These are phyloP conservation scores for Cryphonectria japonica DNA, from an alignment of 2,329 filamentous ascomycete genomes.

Conservation along the genomic window DNA sequence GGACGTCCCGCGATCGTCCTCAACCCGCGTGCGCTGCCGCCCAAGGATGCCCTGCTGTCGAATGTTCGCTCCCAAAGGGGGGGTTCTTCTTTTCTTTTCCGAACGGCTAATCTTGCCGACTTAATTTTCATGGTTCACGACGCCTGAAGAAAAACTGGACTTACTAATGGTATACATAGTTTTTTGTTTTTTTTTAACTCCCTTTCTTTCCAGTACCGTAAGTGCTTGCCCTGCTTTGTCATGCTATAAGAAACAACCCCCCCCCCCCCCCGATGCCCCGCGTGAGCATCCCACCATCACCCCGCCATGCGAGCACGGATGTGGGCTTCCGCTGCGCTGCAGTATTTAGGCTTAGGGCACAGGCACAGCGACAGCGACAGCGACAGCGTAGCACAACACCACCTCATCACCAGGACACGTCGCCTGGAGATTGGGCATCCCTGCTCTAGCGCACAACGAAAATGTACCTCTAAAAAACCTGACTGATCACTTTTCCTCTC, in stretches of 20 bases:
- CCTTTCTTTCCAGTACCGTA: no score
- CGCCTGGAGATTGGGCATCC: slow-evolving; percentile 14
- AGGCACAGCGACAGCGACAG: not conserved
- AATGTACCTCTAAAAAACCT: slow-evolving; percentile 3
- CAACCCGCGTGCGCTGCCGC: slow-evolving; percentile 19
- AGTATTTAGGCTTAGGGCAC: not conserved
- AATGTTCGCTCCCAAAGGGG: not conserved
- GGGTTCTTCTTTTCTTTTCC: not conserved
- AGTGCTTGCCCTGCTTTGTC: not conserved
- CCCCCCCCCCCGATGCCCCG: not conserved
- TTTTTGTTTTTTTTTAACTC: no score
- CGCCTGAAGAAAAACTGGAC: not conserved
- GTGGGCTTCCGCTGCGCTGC: slow-evolving; percentile 8
- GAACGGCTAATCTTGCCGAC: slow-evolving; percentile 28
- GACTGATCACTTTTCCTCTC: not conserved
- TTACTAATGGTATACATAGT: not conserved
- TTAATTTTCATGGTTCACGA: not conserved
- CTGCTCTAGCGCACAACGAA: slow-evolving; percentile 8
- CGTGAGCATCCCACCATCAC: not conserved
- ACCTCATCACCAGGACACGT: slow-evolving; percentile 5
- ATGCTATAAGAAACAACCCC: not conserved
- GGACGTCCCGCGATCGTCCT: slow-evolving; percentile 23
- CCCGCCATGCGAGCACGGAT: slow-evolving; percentile 7
- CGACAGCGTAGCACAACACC: not conserved
- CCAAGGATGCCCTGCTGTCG: slow-evolving; percentile 27